phyloP scores from a whole-genome alignment of 345 rosid species.

The Aurinia saxatilis region DNA sequence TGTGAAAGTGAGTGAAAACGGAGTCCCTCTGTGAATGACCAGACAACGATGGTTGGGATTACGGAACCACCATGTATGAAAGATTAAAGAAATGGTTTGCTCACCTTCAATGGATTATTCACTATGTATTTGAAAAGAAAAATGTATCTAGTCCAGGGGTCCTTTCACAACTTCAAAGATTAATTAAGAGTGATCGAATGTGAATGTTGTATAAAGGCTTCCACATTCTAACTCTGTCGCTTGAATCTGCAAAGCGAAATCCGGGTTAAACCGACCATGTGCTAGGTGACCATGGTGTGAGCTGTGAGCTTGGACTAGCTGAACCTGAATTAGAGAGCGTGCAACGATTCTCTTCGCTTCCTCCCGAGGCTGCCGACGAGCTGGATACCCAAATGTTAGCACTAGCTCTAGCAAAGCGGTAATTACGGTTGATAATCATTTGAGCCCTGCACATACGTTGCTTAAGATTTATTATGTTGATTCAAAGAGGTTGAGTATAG shows the following conservation, averaged over 20 bases:
- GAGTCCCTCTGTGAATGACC: no score
- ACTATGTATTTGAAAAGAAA: no score
- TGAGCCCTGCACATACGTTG: slow-evolving; percentile 70
- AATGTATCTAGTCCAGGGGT: no score
- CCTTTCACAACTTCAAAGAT: no score
- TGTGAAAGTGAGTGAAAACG: no score
- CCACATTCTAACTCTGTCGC: slow-evolving; percentile 54
- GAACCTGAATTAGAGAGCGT: slow-evolving; percentile 44
- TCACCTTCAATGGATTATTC: no score
- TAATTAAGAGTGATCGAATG: slow-evolving; percentile 83
- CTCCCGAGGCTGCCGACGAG: slow-evolving; percentile 45
- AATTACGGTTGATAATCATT: slow-evolving; percentile 49
- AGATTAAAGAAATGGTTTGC: no score
- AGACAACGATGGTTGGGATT: no score
- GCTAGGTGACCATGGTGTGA: slow-evolving; percentile 50
- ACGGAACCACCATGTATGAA: no score
- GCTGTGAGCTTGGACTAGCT: slow-evolving; percentile 66
- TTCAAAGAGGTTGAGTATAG: slow-evolving; percentile 72
- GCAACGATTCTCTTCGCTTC: slow-evolving; percentile 47
- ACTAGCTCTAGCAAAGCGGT: slow-evolving; percentile 28
- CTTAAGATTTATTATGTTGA: slow-evolving; percentile 59
- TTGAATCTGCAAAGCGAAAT: slow-evolving; percentile 57
- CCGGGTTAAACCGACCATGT: slow-evolving; percentile 33
- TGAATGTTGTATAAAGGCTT: slow-evolving; percentile 58
- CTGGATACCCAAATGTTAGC: slow-evolving; percentile 33